A percentile compares a stretch with the other conserved stretches of the same genome.
Conservation (phyloP, 345 rosid genomes). For the Salix brachista region DNA sequence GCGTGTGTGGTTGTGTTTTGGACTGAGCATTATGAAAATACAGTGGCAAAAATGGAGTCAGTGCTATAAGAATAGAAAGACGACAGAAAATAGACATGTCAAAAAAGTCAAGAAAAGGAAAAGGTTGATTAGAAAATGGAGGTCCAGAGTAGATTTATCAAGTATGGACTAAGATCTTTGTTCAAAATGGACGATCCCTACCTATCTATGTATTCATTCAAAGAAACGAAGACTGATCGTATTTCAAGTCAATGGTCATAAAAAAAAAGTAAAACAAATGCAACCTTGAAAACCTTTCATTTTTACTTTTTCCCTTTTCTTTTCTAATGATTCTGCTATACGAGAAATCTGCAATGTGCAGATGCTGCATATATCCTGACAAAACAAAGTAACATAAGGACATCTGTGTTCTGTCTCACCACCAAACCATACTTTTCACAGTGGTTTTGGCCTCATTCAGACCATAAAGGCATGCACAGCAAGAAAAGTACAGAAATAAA, state of each 20-base stretch:
- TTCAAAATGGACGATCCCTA: neutral
- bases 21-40: too few relatives aligned
- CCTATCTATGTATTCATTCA: neutral
- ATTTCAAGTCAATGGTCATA: neutral
- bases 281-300: neutral
- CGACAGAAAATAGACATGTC: neutral
- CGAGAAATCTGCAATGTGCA: conserved; percentile 15
- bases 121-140: neutral
- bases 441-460: conserved; percentile 33
- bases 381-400: conserved; percentile 30
- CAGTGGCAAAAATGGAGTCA: neutral
- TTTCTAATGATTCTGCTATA: conserved; percentile 10
- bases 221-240: neutral
- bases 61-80: neutral
- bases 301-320: neutral
- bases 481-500: conserved; percentile 17
- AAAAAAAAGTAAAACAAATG: neutral
- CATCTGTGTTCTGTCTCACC: conserved; percentile 25
- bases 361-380: conserved; percentile 26
- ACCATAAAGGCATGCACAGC: conserved; percentile 13
- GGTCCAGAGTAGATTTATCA: neutral
- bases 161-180: neutral
- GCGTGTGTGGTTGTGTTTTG: too few relatives aligned
- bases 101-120: neutral
- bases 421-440: conserved; percentile 30